Evolutionary conservation across 2,329 filamentous ascomycete species (phyloP).

Genomic region (Pestalotiopsis sp.): DNA sequence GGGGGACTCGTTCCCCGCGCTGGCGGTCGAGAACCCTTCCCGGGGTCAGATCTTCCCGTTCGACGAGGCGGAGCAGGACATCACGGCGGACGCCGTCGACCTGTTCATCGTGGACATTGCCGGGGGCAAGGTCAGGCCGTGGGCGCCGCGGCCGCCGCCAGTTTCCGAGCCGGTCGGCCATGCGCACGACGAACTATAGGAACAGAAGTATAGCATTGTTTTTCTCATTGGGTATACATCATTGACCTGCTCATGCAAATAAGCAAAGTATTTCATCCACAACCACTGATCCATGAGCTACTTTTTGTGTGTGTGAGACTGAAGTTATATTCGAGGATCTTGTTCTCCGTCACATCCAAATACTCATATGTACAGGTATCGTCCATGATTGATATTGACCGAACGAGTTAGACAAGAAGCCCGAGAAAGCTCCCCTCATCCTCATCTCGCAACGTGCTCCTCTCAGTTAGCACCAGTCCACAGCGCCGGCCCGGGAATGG

Average conservation of each 20-base stretch:
- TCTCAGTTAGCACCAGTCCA: conserved; percentile 24
- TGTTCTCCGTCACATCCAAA: no score
- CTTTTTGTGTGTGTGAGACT: no score
- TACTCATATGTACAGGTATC: no score
- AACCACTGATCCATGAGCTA: no score
- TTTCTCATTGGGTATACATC: no score
- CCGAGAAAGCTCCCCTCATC: no score
- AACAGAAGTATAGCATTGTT: no score
- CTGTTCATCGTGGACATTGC: conserved; percentile 48
- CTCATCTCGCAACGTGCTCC: no score
- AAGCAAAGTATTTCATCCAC: no score
- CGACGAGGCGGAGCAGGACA: conserved; percentile 20
- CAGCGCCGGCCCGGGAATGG: conserved; percentile 27
- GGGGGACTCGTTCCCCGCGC: conserved; percentile 29
- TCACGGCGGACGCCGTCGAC: conserved; percentile 40
- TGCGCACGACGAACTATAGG: conserved; percentile 33
- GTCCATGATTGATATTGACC: neutral
- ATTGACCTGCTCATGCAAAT: no score
- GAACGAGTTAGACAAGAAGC: neutral
- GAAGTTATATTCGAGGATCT: no score
- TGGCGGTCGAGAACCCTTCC: conserved; percentile 48
- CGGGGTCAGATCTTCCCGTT: conserved; percentile 48
- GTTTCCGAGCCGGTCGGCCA: neutral
- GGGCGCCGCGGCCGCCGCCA: conserved; percentile 31
- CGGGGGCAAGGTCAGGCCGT: conserved; percentile 42